Base-by-base conservation (phyloP, 169 alveolate genomes). In the Cryptosporidium parvum region DNA sequence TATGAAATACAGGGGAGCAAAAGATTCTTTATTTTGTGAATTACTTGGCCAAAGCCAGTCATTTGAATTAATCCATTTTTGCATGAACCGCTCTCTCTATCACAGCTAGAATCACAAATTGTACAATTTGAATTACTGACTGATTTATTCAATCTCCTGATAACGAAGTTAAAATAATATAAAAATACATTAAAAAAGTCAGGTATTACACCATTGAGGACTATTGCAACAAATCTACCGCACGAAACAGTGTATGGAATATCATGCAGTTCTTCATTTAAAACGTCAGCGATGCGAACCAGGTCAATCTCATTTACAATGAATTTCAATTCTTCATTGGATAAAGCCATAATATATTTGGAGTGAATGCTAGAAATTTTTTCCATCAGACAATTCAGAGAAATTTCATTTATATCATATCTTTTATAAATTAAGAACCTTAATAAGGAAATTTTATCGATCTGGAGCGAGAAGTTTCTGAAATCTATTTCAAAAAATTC, bases 251-350 rank as follows among this genome's bases (percentile, higher is more conserved):
- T 58, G 35, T 9, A 35, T 10, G 37, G 52, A 58, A 73, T 4
- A 3, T 14, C 69, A 7, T 0, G 3, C 26, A 5, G 39, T 37
- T 33, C 44, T n/a, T 29, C 2, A 26, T 59, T 10, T 5, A 80
- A 31, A n/a, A 80, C 23, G 42, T 62, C 75, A 6, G 45, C 21
- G 2, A 80, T 39, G 10, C 75, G 51, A 12, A 42, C 14, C n/a
- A 65, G 33, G 29, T 80, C 75, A 44, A 80, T 33, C 26, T 80
- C 89, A 39, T 80, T 51, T 1, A 59, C 3, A 6, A 80, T 18
- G 1, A 42, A 67, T 23, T 29, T 1, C 10, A 80, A 37, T 6
- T 80, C 75, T 29, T 42, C 29, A 65, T 44, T 80, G 14, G 89
- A 42, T 26, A 80, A 67, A 0, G 59, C 1, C 39, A 16, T 8